Base-by-base conservation (phyloP, 805 yeast genomes). In the Saitoella complicata region DNA sequence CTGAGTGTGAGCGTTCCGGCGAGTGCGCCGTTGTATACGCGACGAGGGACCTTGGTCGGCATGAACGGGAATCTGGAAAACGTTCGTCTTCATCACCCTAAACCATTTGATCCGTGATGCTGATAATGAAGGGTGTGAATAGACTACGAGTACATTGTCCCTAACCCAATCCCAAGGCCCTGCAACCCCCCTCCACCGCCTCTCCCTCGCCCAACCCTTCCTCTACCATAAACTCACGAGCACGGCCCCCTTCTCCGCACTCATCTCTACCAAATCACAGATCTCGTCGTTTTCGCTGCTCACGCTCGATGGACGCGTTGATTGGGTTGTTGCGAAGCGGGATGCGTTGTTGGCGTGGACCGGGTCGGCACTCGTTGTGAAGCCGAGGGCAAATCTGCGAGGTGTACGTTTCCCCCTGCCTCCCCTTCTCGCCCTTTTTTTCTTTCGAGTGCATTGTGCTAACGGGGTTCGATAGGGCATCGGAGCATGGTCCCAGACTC, bases 271-370 rank as follows among this genome's bases (percentile, higher is more conserved):
- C 41, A 42, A 47, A 42, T 42, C 50, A 37, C 41, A 45, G 39
- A 47, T 43, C 13, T 45, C 55, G 21, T 56, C 62, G 38, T 67
- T 66, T 41, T 55, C 67, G 4, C 59, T 69, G 8, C 50, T 71
- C 5, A 55, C 66, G 12, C 57, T 63, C 10, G 63, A 63, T 45
- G 66, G 67, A 21, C 51, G 63, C 5, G 58, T 62, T 31, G 62
- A 60, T 42, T 72, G 77, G 77, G 57, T 56, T 4, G 57, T 73
- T 8, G 49, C 63, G 13, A 55, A 59, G 35, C 63, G 66, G 32
- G 50, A 56, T 21, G 65, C 63, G 39, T 48, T 72, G 5, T 60
- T 68, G 31, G 71, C 76, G 12, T 72, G 71, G 68, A 55, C 70
- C 2, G 76, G 68, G 37, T 50, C 55, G 21, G 53, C 61, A 21